A percentile compares a stretch with the other conserved stretches of the same genome.
Conservation (phyloP, 176 grass and related monocot genomes). For the Aegilops speltoides region DNA sequence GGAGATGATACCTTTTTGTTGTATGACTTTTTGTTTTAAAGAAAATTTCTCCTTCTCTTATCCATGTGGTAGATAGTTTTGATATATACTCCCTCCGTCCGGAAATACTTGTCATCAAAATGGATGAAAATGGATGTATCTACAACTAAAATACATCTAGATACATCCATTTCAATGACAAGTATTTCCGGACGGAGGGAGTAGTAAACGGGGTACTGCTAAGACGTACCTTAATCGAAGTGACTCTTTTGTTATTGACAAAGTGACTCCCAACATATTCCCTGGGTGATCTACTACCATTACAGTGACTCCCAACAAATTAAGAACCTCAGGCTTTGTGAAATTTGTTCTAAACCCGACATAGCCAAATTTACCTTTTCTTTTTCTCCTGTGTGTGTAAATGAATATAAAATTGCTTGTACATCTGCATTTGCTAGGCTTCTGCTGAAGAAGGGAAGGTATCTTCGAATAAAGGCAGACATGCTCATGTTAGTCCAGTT, state of each 20-base stretch:
- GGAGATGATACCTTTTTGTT: not conserved
- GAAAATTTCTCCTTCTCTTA: not conserved
- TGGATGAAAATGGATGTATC: no score
- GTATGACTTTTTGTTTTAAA: not conserved
- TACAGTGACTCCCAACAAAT: not conserved
- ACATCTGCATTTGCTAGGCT: conserved; percentile 52
- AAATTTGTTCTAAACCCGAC: not conserved
- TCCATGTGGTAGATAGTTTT: conserved; percentile 1
- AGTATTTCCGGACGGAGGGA: no score
- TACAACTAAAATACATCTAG: no score
- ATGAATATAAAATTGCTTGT: conserved; percentile 18
- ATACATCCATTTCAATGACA: no score
- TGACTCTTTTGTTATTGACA: not conserved
- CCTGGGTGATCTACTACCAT: not conserved
- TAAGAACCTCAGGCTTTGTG: not conserved
- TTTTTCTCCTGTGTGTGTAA: not conserved
- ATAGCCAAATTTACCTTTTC: not conserved
- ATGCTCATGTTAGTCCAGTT: conserved; percentile 43
- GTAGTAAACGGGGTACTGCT: not conserved
- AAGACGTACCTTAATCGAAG: not conserved
- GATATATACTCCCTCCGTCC: no score
- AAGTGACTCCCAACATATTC: not conserved
- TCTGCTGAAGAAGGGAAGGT: conserved; percentile 74
- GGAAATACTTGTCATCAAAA: no score
- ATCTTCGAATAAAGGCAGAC: conserved; percentile 55